Evolutionary conservation across 257 asterid genomes (phyloP).

Genomic region (Ehretia macrophylla): DNA sequence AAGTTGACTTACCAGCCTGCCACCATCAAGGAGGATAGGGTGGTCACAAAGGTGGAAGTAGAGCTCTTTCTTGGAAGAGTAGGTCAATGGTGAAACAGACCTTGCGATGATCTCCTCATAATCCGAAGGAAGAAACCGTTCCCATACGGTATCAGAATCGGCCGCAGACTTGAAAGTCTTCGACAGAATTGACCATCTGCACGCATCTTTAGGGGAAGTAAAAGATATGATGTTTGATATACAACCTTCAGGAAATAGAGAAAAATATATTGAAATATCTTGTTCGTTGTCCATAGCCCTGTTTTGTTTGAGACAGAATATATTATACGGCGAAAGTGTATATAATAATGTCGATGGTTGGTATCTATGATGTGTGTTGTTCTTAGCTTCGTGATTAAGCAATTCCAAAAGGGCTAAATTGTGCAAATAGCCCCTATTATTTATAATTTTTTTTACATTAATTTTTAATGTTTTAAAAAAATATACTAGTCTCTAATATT

Average conservation of each 20-base stretch:
- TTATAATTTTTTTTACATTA: too few relatives aligned
- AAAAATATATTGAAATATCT: too few relatives aligned
- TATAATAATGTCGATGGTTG: too few relatives aligned
- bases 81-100: slow-evolving; percentile 21
- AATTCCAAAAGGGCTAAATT: too few relatives aligned
- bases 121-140: slow-evolving; percentile 38
- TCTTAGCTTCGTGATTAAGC: too few relatives aligned
- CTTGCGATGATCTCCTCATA: slow-evolving; percentile 20
- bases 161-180: slow-evolving; percentile 35
- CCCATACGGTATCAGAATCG: slow-evolving; percentile 19
- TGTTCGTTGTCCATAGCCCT: too few relatives aligned
- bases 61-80: slow-evolving; percentile 30
- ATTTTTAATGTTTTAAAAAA: too few relatives aligned
- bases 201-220: slow-evolving; percentile 45
- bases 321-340: too few relatives aligned
- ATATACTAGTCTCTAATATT: too few relatives aligned
- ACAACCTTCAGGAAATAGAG: slow-evolving; percentile 37
- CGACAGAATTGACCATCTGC: slow-evolving; percentile 30
- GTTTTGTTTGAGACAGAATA: too few relatives aligned
- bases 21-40: slow-evolving; percentile 32
- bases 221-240: slow-evolving; percentile 40
- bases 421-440: too few relatives aligned
- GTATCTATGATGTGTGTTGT: too few relatives aligned
- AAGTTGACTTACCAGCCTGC: slow-evolving; percentile 38
- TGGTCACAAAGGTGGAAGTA: slow-evolving; percentile 28